Evolutionary conservation across 257 asterid genomes (phyloP).

Genomic region (Haberlea rhodopensis): DNA sequence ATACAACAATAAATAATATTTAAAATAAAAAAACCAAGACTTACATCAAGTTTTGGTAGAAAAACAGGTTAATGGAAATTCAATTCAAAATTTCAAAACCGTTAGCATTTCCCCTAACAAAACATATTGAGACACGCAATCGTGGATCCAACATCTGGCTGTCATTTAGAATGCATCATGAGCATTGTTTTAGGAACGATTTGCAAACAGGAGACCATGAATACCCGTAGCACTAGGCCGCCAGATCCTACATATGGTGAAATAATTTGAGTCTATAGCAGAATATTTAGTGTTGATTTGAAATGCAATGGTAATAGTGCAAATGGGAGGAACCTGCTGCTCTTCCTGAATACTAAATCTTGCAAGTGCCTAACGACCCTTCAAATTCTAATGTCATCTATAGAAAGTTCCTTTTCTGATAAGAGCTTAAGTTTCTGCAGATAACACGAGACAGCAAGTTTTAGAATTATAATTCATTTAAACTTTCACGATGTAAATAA

Average conservation of each 20-base stretch:
- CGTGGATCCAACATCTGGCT: not conserved
- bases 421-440: slow-evolving; percentile 84
- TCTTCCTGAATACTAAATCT: slow-evolving; percentile 18
- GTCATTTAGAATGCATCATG: slow-evolving; percentile 15
- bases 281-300: not conserved
- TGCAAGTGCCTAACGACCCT: slow-evolving; percentile 17
- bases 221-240: not conserved
- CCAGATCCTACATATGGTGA: not conserved
- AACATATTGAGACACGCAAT: too few species aligned
- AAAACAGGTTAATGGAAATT: too few species aligned
- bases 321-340: slow-evolving; percentile 28
- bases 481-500: not conserved
- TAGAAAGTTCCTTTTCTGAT: slow-evolving; percentile 50
- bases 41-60: too few species aligned
- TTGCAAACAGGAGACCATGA: not conserved
- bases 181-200: not conserved
- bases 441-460: slow-evolving; percentile 19
- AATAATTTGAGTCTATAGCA: too few species aligned
- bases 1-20: too few species aligned
- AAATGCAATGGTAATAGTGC: not conserved
- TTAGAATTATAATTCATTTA: not conserved
- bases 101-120: too few species aligned
- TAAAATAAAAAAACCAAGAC: too few species aligned
- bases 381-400: slow-evolving; percentile 43
- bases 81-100: too few species aligned